These are phyloP conservation scores for Metschnikowia cubensis DNA, from an alignment of 805 yeast species.

Conservation along the genomic window DNA sequence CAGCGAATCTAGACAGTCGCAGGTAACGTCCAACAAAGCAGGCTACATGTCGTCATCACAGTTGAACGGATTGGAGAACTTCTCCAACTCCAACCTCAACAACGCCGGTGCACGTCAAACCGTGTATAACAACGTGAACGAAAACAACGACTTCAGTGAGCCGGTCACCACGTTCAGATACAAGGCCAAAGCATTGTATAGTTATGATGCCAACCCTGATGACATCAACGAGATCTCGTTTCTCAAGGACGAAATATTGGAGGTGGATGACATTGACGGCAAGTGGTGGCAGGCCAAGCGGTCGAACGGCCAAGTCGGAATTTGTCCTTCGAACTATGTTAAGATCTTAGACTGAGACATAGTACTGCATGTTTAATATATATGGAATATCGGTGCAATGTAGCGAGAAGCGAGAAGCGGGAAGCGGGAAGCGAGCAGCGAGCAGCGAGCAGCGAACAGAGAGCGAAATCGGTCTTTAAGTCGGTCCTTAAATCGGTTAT, in stretches of 20 bases:
- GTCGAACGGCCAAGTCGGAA: constrained; percentile 88
- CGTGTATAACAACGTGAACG: constrained; percentile 15
- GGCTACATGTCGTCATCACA: constrained; percentile 52
- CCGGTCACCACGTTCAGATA: constrained; percentile 55
- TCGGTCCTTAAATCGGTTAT: too few relatives aligned
- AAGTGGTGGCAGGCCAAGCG: constrained; percentile 98
- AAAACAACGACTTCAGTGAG: constrained; percentile 20
- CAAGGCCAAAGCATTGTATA: constrained; percentile 80
- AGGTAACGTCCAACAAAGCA: constrained; percentile 27
- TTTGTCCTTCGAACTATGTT: constrained; percentile 93
- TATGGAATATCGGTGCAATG: neutral
- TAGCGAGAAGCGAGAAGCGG: neutral
- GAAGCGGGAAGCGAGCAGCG: neutral
- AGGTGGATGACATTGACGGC: constrained; percentile 88
- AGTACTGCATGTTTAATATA: constrained; percentile 1
- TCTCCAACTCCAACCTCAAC: constrained; percentile 36
- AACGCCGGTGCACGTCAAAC: constrained; percentile 20
- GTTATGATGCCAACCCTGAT: constrained; percentile 84
- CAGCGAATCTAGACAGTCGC: constrained; percentile 34
- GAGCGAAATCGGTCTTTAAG: too few relatives aligned
- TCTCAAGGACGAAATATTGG: constrained; percentile 84
- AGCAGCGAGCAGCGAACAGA: too few relatives aligned
- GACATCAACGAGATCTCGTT: constrained; percentile 92
- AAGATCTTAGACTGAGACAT: constrained; percentile 51
- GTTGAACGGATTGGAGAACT: constrained; percentile 59